These are phyloP conservation scores for Hamigera avellanea DNA, from an alignment of 495 filamentous ascomycete genomes.

Conservation along the genomic window DNA sequence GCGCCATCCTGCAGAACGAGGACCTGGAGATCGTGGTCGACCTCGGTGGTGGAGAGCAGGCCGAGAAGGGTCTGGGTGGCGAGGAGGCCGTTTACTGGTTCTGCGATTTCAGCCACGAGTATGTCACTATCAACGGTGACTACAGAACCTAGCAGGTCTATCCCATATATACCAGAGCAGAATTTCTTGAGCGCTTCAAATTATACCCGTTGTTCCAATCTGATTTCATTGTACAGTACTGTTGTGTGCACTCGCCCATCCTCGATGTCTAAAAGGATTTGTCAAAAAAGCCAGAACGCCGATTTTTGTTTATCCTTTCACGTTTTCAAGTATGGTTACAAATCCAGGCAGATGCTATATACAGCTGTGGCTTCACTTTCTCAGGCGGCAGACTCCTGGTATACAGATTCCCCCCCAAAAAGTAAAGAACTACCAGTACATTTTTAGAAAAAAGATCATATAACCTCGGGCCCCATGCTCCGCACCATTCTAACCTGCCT, in stretches of 20 bases:
- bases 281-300: no score
- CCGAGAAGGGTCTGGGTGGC: constrained; percentile 43
- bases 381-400: neutral
- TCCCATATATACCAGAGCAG: no score
- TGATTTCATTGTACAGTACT: no score
- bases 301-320: constrained; percentile 8
- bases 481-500: neutral
- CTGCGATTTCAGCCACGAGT: constrained; percentile 97
- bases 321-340: constrained; percentile 19
- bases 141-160: constrained; percentile 56
- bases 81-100: constrained; percentile 85
- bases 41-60: constrained; percentile 39
- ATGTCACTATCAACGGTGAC: constrained; percentile 88
- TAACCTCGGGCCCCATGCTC: neutral
- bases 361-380: constrained; percentile 15
- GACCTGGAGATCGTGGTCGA: constrained; percentile 72
- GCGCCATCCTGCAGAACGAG: constrained; percentile 75
- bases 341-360: constrained; percentile 12
- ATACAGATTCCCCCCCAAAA: neutral
- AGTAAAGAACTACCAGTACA: constrained; percentile 10
- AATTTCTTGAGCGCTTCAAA: no score
- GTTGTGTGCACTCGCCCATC: no score
- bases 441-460: neutral
- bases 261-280: no score
- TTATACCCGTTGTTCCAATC: no score